A percentile compares a stretch with the other conserved stretches of the same genome.
phyloP scores from a whole-genome alignment of 345 rosid genomes.

The Heritiera littoralis region DNA sequence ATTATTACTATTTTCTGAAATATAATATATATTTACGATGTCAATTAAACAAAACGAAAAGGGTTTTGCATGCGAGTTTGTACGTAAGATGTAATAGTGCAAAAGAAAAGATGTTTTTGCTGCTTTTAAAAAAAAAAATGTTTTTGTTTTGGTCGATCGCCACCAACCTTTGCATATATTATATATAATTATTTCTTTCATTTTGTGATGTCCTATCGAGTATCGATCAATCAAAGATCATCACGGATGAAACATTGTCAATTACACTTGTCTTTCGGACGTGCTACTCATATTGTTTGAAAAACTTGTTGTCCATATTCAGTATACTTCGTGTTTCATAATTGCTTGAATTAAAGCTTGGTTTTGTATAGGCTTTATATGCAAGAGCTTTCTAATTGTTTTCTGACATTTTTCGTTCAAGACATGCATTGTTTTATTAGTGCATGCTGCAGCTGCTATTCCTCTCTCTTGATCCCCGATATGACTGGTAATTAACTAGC shows the following conservation, averaged over 20 bases:
- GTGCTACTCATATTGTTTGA: neutral
- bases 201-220: neutral
- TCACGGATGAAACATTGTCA: conserved; percentile 5
- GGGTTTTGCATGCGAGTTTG: neutral
- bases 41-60: neutral
- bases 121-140: neutral
- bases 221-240: neutral
- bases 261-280: neutral
- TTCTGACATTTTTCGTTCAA: neutral
- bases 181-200: neutral
- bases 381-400: no score
- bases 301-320: neutral
- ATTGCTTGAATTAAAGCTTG: neutral
- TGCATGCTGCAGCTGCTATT: neutral
- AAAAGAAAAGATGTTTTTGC: conserved; percentile 1
- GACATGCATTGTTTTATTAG: neutral
- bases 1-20: no score
- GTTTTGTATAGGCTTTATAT: neutral
- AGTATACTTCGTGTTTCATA: neutral
- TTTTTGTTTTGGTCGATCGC: neutral
- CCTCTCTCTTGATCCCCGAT: neutral
- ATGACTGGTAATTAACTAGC: no score
- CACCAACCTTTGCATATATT: neutral
- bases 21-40: neutral
- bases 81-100: neutral